These are phyloP conservation scores for Aspergillus brunneoviolaceus DNA, from an alignment of 2,329 filamentous ascomycete genomes.

Conservation along the genomic window DNA sequence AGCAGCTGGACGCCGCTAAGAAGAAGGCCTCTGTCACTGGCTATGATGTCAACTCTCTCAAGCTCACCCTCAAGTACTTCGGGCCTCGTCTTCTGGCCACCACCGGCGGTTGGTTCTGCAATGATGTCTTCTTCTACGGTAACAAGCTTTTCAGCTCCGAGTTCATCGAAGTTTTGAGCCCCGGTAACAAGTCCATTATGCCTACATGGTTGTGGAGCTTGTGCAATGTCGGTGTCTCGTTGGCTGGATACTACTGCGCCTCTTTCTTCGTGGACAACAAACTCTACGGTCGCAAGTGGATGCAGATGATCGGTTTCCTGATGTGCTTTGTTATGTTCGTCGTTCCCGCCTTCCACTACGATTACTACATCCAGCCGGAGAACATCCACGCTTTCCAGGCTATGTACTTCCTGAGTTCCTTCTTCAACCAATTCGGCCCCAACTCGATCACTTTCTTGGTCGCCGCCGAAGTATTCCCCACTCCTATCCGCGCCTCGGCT, in stretches of 20 bases:
- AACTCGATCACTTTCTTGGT: constrained; percentile 96
- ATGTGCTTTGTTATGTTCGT: constrained; percentile 93
- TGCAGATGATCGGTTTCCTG: constrained; percentile 93
- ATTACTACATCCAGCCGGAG: constrained; percentile 71
- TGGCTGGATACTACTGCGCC: constrained; percentile 86
- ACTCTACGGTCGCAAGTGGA: constrained; percentile 91
- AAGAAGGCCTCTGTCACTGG: constrained; percentile 84
- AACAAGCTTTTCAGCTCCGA: constrained; percentile 96
- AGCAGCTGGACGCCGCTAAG: constrained; percentile 79
- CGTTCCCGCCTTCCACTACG: constrained; percentile 82
- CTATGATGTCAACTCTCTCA: constrained; percentile 83
- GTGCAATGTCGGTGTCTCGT: constrained; percentile 82
- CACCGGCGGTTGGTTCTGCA: constrained; percentile 87
- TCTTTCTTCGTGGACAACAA: constrained; percentile 93
- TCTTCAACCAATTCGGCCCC: constrained; percentile 98
- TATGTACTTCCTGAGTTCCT: constrained; percentile 97
- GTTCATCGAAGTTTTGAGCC: constrained; percentile 81
- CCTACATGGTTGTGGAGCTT: constrained; percentile 89
- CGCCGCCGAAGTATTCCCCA: constrained; percentile 94
- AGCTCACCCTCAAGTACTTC: constrained; percentile 76
- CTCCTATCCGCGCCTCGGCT: constrained; percentile 85
- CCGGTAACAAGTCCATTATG: constrained; percentile 70
- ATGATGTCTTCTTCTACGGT: constrained; percentile 98
- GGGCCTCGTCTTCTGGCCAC: constrained; percentile 84
- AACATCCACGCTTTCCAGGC: constrained; percentile 89